phyloP scores from a whole-genome alignment of 2,329 filamentous ascomycete genomes.

The Trichophyton rubrum region DNA sequence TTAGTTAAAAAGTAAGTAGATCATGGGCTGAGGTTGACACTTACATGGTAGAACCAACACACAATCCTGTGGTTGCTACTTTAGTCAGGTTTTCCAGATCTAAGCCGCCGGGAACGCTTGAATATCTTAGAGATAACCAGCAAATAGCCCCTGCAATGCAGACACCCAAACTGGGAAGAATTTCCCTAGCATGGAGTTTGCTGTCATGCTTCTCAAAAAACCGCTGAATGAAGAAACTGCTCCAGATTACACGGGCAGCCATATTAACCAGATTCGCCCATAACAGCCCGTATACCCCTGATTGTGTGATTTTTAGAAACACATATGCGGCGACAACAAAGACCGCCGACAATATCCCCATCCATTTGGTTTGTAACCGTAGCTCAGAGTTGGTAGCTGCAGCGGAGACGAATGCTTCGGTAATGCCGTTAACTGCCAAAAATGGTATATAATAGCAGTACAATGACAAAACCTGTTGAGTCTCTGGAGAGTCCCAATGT shows the following conservation, averaged over 20 bases:
- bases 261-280: slow-evolving; percentile 85
- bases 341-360: slow-evolving; percentile 64
- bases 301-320: slow-evolving; percentile 54
- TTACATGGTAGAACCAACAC: not conserved
- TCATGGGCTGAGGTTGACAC: not conserved
- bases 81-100: not conserved
- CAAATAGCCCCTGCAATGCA: slow-evolving; percentile 36
- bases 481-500: slow-evolving; percentile 62
- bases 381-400: slow-evolving; percentile 67
- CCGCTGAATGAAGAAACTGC: slow-evolving; percentile 53
- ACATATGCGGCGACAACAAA: slow-evolving; percentile 66
- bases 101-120: not conserved
- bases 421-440: slow-evolving; percentile 78
- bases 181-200: slow-evolving; percentile 29
- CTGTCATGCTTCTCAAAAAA: slow-evolving; percentile 46
- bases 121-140: slow-evolving; percentile 16
- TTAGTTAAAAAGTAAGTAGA: not conserved
- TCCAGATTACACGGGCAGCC: slow-evolving; percentile 73
- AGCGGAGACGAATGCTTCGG: slow-evolving; percentile 84
- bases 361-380: slow-evolving; percentile 65
- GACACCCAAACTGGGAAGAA: slow-evolving; percentile 36
- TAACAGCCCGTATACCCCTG: slow-evolving; percentile 72
- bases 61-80: not conserved
- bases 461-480: slow-evolving; percentile 57
- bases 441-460: slow-evolving; percentile 94